phyloP scores from a whole-genome alignment of 768 basidiomycete species.

The Nevesoporus exiguus region DNA sequence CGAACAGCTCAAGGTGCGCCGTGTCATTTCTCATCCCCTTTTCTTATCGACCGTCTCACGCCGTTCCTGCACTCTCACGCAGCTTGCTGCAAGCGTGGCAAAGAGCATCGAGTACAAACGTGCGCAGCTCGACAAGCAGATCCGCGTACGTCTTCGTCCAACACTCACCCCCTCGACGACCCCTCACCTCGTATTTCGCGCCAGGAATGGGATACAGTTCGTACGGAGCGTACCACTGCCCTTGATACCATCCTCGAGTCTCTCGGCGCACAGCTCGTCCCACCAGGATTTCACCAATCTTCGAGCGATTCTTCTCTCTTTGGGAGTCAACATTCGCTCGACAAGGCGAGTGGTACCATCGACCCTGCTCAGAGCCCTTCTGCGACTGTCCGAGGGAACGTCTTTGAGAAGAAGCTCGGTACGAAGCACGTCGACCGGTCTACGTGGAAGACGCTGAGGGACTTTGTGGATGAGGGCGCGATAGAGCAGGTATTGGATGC shows the following conservation, averaged over 20 bases:
- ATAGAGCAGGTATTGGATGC: constrained; percentile 74
- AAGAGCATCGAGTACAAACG: constrained; percentile 75
- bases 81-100: constrained; percentile 73
- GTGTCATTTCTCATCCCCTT: neutral
- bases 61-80: neutral
- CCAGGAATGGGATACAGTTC: constrained; percentile 69
- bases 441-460: constrained; percentile 78
- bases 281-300: constrained; percentile 70
- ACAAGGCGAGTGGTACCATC: constrained; percentile 35
- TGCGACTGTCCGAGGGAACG: constrained; percentile 29
- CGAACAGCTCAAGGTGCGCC: constrained; percentile 69
- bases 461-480: constrained; percentile 81
- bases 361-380: constrained; percentile 35
- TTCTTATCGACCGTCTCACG: neutral
- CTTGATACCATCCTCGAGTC: constrained; percentile 72
- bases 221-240: constrained; percentile 56
- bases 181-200: neutral
- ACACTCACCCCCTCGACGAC: neutral
- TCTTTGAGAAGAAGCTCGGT: constrained; percentile 17
- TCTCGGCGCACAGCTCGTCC: constrained; percentile 68
- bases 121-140: constrained; percentile 52
- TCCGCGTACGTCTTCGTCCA: constrained; percentile 45
- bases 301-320: constrained; percentile 73
- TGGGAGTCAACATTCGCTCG: constrained; percentile 65
- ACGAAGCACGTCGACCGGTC: constrained; percentile 41